These are phyloP conservation scores for Mortierella sp. DNA, from an alignment of 371 early-diverging fungal species.

Conservation along the genomic window DNA sequence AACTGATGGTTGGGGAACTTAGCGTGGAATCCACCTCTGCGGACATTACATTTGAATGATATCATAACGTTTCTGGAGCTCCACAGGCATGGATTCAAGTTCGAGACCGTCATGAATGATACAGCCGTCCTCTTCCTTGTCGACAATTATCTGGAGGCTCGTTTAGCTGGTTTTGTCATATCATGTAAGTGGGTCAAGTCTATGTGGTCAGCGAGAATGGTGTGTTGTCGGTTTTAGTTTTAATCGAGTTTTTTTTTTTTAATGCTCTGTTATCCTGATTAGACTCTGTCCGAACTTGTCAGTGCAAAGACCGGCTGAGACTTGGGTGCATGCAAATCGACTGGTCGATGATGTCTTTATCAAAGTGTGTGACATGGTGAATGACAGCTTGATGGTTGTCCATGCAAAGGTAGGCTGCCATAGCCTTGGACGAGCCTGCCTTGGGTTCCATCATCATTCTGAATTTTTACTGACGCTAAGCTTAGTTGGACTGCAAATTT, in stretches of 20 bases:
- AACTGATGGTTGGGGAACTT: no score
- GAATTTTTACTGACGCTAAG: not conserved
- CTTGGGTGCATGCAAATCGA: slow-evolving; percentile 63
- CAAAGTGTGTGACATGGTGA: slow-evolving; percentile 80
- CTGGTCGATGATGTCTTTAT: slow-evolving; percentile 82
- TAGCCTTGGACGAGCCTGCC: no score
- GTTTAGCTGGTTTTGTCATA: slow-evolving; percentile 69
- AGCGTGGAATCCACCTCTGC: no score
- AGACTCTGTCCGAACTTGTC: slow-evolving; percentile 61
- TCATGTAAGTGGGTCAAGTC: slow-evolving; percentile 70
- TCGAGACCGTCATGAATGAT: slow-evolving; percentile 63
- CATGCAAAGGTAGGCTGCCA: slow-evolving; percentile 59
- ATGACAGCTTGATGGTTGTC: slow-evolving; percentile 73
- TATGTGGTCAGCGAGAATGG: no score
- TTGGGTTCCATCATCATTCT: not conserved
- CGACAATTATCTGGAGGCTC: slow-evolving; percentile 78
- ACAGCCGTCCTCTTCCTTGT: slow-evolving; percentile 66
- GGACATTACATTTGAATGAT: slow-evolving; percentile 58
- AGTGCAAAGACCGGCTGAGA: slow-evolving; percentile 54
- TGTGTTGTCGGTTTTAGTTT: no score
- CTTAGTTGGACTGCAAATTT: not conserved
- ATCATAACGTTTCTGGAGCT: slow-evolving; percentile 62
- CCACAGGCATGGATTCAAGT: slow-evolving; percentile 59
- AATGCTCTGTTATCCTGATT: slow-evolving; percentile 53
- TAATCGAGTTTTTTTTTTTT: not conserved